Base-by-base conservation (phyloP, 2,329 filamentous ascomycete species). In the Exophiala bonariae region DNA sequence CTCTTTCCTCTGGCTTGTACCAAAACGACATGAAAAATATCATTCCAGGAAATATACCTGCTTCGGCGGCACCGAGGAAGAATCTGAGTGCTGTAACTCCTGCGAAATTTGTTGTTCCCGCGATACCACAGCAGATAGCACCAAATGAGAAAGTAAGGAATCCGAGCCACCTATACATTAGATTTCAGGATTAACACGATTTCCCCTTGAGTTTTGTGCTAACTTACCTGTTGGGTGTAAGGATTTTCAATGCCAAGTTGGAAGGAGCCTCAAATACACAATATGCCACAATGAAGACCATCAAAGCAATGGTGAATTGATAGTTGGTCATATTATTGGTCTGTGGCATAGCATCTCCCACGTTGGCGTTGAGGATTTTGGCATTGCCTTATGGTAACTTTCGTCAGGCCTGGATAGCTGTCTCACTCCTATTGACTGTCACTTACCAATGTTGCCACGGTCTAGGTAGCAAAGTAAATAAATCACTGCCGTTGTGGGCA, bases 21-120 rank as follows among this genome's bases (percentile, higher is more conserved):
- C 80, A 84, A 69, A 81, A 81, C 1, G 76, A 79, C 3, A 83
- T 65, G 47, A 82, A 79, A 58, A 78, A 82, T 26, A 78, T 71
- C 7, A 80, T 70, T 4, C 74, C 76, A 0, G 78, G 77, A 49
- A 79, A 76, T 33, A 80, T 72, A 7, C 75, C 76, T 30, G 70
- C 72, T 50, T 80, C 78, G n/a, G 71, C 67, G 13, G 79, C 59
- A 16, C 78, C 78, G 3, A 81, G 65, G 34, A 78, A 70, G 56
- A 79, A 72, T 22, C 77, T 66, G 39, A 72, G 61, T 54, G 64
- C 68, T 57, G 82, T 63, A 16, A 80, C 72, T 1, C 75, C 74
- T 4, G 61, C 59, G 42, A 72, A 78, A 58, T 68, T 75, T 13
- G 69, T 58, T 17, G 81, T 74, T 54, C 14, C 76, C 59, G 20